Conservation (phyloP, 1,284 basidiomycete species). For the Albatrellus sp. region DNA sequence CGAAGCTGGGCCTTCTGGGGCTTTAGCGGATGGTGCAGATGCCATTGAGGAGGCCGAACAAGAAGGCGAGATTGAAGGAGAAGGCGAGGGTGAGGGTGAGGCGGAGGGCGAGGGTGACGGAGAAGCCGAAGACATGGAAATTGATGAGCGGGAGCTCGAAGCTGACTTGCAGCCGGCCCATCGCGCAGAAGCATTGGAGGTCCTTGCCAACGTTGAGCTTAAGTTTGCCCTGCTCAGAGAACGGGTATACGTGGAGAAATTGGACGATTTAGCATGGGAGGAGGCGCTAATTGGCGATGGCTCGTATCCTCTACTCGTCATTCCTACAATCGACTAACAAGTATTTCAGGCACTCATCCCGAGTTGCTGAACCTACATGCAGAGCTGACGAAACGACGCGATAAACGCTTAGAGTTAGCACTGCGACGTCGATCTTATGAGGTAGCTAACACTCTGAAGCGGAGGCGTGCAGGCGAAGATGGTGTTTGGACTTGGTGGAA, state of each 20-base stretch:
- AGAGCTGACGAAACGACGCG: conserved; percentile 60
- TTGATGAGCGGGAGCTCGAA: conserved; percentile 20
- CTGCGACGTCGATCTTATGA: conserved; percentile 58
- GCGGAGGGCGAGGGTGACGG: conserved; percentile 12
- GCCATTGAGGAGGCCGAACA: conserved; percentile 9
- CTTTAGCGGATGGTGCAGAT: conserved; percentile 6
- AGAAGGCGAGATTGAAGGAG: conserved; percentile 13
- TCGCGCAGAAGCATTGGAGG: conserved; percentile 68
- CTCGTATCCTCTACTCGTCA: conserved; percentile 19
- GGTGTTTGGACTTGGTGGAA: conserved; percentile 71
- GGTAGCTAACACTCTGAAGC: conserved; percentile 39
- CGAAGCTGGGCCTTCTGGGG: background rate
- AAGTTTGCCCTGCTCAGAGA: conserved; percentile 67
- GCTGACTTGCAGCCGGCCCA: conserved; percentile 61
- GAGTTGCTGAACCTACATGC: conserved; percentile 70
- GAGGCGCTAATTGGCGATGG: conserved; percentile 56
- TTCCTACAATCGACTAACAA: conserved; percentile 6
- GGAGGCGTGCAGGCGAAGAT: conserved; percentile 47
- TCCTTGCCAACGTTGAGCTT: conserved; percentile 65
- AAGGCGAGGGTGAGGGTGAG: conserved; percentile 17
- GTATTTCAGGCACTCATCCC: conserved; percentile 56
- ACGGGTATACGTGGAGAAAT: conserved; percentile 69
- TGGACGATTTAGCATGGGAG: conserved; percentile 70
- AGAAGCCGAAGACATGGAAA: conserved; percentile 21
- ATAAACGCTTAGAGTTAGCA: conserved; percentile 63